Evolutionary conservation across 2,329 filamentous ascomycete genomes (phyloP).

Genomic region (Arthroderma sp.): DNA sequence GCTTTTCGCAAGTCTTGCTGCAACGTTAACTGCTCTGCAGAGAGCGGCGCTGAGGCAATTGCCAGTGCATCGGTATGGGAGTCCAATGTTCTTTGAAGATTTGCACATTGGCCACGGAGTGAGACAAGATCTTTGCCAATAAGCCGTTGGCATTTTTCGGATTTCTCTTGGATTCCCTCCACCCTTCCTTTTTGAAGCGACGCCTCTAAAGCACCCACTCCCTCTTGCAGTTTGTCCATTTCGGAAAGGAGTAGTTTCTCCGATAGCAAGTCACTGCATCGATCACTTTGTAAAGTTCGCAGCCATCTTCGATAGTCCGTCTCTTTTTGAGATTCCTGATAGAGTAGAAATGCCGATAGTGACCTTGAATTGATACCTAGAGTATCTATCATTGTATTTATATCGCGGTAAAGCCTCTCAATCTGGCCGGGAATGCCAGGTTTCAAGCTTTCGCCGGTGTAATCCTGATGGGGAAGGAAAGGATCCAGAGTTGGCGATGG

Average conservation of each 20-base stretch:
- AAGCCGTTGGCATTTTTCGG: constrained; percentile 51
- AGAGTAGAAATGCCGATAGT: constrained; percentile 42
- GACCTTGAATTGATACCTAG: constrained; percentile 73
- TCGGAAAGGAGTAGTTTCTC: constrained; percentile 63
- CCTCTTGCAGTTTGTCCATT: constrained; percentile 51
- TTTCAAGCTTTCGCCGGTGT: constrained; percentile 30
- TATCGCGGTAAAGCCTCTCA: constrained; percentile 37
- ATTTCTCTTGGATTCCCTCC: constrained; percentile 53
- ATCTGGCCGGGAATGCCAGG: constrained; percentile 38
- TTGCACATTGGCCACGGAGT: constrained; percentile 61
- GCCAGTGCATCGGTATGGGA: constrained; percentile 57
- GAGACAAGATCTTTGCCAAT: constrained; percentile 53
- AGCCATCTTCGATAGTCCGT: constrained; percentile 38
- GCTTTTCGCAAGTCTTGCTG: constrained; percentile 70
- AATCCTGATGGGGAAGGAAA: constrained; percentile 37
- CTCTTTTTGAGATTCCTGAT: constrained; percentile 32
- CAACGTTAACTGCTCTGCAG: constrained; percentile 67
- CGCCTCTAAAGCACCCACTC: constrained; percentile 52
- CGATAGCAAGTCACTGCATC: constrained; percentile 56
- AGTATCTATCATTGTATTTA: constrained; percentile 77
- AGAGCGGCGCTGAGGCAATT: constrained; percentile 59
- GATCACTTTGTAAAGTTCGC: constrained; percentile 28
- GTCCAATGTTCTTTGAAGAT: constrained; percentile 63
- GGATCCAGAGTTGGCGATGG: constrained; percentile 33
- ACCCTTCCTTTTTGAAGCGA: constrained; percentile 57